Evolutionary conservation across 345 rosid genomes (phyloP).

Genomic region (Citrus maxima): DNA sequence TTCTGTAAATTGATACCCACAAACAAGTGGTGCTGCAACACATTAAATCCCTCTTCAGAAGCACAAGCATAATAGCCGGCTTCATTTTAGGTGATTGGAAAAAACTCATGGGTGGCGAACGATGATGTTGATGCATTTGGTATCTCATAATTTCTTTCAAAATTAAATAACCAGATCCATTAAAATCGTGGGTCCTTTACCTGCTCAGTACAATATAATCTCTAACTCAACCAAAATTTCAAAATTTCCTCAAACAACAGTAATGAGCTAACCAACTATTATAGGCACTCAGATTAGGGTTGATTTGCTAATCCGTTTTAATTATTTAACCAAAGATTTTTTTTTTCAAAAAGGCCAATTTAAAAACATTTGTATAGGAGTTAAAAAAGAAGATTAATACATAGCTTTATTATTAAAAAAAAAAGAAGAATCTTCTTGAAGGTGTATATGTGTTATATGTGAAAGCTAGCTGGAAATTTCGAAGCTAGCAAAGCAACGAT

Average conservation of each 20-base stretch:
- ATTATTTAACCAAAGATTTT: too few relatives aligned
- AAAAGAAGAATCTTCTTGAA: too few relatives aligned
- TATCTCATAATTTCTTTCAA: background rate
- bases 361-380: too few relatives aligned
- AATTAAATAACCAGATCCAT: background rate
- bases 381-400: too few relatives aligned
- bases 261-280: too few relatives aligned
- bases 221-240: background rate
- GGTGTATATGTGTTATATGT: too few relatives aligned
- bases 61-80: slow-evolving; percentile 17
- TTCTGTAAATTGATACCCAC: background rate
- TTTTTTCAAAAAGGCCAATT: too few relatives aligned
- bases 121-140: background rate
- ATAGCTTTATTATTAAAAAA: too few relatives aligned
- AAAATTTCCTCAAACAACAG: background rate
- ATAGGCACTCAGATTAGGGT: too few relatives aligned
- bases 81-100: background rate
- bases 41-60: slow-evolving; percentile 17
- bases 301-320: too few relatives aligned
- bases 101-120: background rate
- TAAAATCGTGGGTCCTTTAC: background rate
- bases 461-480: too few relatives aligned
- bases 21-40: slow-evolving; percentile 10
- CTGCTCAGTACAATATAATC: background rate
- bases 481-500: too few relatives aligned